These are phyloP conservation scores for Cryptococcus hybrid DNA, from an alignment of 1,284 basidiomycete genomes.

Conservation along the genomic window DNA sequence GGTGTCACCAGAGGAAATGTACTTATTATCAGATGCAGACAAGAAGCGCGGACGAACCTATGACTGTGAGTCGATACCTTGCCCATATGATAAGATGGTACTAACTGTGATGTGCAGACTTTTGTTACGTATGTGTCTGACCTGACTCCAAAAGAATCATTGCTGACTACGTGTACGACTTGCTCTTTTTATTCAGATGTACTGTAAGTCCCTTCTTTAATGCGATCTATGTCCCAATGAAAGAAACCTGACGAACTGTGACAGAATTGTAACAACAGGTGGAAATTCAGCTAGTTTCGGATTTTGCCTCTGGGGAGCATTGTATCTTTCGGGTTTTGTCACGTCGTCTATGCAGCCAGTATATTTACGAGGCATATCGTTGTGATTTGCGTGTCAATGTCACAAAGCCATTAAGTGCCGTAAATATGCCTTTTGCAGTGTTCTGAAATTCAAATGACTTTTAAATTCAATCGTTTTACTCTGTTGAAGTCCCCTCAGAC, in stretches of 20 bases:
- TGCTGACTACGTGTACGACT: neutral
- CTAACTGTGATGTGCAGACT: constrained; percentile 49
- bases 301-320: too few relatives aligned
- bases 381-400: too few relatives aligned
- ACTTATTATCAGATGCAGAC: constrained; percentile 94
- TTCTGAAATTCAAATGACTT: too few relatives aligned
- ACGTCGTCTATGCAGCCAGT: too few relatives aligned
- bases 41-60: constrained; percentile 90
- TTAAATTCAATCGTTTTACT: too few relatives aligned
- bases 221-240: neutral
- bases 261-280: constrained; percentile 47
- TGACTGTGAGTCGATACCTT: constrained; percentile 66
- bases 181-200: constrained; percentile 22
- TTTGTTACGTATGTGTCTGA: constrained; percentile 59
- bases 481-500: too few relatives aligned
- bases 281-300: constrained; percentile 46
- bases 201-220: constrained; percentile 22
- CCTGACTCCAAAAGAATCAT: neutral
- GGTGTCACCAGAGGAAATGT: constrained; percentile 89
- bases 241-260: neutral
- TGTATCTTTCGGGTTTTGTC: too few relatives aligned
- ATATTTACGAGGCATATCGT: too few relatives aligned
- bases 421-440: too few relatives aligned
- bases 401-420: too few relatives aligned
- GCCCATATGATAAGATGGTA: neutral